These are phyloP conservation scores for Ulvella scutata DNA, from an alignment of 139 green algal species.

Conservation along the genomic window DNA sequence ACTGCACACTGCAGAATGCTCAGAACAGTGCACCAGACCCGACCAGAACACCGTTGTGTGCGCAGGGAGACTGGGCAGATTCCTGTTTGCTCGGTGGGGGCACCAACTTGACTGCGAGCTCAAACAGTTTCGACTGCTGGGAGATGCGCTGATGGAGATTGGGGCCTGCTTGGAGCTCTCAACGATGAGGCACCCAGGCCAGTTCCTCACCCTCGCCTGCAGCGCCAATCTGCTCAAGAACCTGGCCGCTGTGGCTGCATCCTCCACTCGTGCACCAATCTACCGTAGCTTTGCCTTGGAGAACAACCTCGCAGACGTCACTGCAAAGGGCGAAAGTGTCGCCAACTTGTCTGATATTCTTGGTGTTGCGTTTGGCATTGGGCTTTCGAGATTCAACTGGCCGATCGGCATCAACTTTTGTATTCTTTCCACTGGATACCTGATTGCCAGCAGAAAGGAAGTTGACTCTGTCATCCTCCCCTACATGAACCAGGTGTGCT, in stretches of 20 bases:
- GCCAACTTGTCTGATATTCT: slow-evolving; percentile 75
- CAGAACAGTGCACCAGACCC: too few species aligned
- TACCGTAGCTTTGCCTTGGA: slow-evolving; percentile 65
- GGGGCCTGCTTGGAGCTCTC: slow-evolving; percentile 60
- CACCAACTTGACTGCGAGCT: slow-evolving; percentile 72
- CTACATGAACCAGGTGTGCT: slow-evolving; percentile 68
- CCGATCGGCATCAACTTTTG: slow-evolving; percentile 45
- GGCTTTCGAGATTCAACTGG: slow-evolving; percentile 24
- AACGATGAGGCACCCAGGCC: slow-evolving; percentile 38
- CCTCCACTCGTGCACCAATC: slow-evolving; percentile 62
- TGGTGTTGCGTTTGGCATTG: slow-evolving; percentile 50
- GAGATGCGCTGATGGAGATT: slow-evolving; percentile 37
- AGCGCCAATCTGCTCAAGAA: slow-evolving; percentile 73
- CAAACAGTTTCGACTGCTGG: slow-evolving; percentile 73
- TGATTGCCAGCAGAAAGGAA: slow-evolving; percentile 36
- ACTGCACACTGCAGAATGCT: too few species aligned
- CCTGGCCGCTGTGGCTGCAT: slow-evolving; percentile 54
- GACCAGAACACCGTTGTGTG: too few species aligned
- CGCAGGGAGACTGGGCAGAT: slow-evolving; percentile 61
- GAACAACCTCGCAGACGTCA: slow-evolving; percentile 67
- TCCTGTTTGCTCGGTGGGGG: slow-evolving; percentile 75
- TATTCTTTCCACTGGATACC: slow-evolving; percentile 40
- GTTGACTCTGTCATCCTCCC: slow-evolving; percentile 62
- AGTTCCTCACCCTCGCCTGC: slow-evolving; percentile 73
- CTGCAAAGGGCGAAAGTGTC: slow-evolving; percentile 66